Evolutionary conservation across 352 stramenopile species (phyloP), one percentile per base, ranked within the genome.

Genomic region (Phytophthora quininea): DNA sequence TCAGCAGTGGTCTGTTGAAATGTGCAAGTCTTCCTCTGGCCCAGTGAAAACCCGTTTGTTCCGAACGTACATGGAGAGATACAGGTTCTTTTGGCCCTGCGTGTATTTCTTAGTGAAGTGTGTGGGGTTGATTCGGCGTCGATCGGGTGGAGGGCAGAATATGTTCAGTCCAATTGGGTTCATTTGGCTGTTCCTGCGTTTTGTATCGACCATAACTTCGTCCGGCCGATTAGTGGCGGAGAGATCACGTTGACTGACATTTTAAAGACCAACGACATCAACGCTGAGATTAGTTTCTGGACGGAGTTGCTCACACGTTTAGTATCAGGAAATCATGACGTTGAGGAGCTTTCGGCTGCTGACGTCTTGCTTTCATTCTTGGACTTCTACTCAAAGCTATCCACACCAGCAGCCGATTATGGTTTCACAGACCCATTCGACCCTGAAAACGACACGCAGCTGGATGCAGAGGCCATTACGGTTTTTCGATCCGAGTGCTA

Each of bases 41-140:
- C 86, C 86, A 3, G 67, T 76, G n/a, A 94, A 94, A 59, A 94
- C 84, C 3, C 64, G 76, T 27, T 65, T 88, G 15, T 90, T 94
- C 51, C 81, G 84, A 24, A 78, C 72, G 3, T 94, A 94, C 58
- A 89, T 91, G 75, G 57, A 62, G 14, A 76, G 46, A 33, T 88
- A 94, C 43, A 54, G 69, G 15, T 94, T 93, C 64, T 92, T 91
- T 49, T 94, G 86, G 84, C 82, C 84, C 1, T 78, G 76, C n/a
- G 46, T 90, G 30, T 89, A 80, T 59, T 88, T 93, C 47, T 58
- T 94, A n/a, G 59, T 94, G 45, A 75, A 82, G 8, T 89, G 79
- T 7, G 73, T 83, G 1, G 84, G 81, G 2, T 31, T 94, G 35
- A 85, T 94, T 69, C 75, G 80, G 14, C 83, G 86, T 14, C 77